Conservation (phyloP, 176 grass and related monocot species). For the Carex littledalei region DNA sequence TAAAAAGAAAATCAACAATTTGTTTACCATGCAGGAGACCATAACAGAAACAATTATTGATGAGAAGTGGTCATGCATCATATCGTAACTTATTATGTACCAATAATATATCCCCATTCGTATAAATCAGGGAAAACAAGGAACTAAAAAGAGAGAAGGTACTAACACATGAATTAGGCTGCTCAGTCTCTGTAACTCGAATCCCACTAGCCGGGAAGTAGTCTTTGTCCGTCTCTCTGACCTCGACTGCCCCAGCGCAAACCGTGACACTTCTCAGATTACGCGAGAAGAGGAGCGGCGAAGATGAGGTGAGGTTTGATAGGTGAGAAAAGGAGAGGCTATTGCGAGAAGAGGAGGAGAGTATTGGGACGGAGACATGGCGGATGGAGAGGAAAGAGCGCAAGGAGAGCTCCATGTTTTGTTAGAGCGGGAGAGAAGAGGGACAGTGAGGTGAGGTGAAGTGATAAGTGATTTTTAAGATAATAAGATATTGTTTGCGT, state of each 20-base stretch:
- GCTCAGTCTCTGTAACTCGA: constrained; percentile 39
- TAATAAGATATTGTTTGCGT: not conserved
- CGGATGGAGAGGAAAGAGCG: constrained; percentile 30
- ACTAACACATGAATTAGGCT: constrained; percentile 50
- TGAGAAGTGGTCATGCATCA: not conserved
- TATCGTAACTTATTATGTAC: not conserved
- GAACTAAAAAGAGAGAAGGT: not conserved
- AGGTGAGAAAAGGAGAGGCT: not conserved
- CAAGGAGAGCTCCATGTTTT: constrained; percentile 30
- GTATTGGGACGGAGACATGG: constrained; percentile 11
- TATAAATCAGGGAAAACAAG: not conserved
- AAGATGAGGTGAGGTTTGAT: constrained; percentile 4
- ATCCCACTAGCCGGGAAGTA: constrained; percentile 33
- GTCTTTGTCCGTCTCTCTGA: constrained; percentile 23
- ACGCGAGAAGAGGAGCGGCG: not conserved
- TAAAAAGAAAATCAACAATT: not conserved
- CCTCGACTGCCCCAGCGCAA: constrained; percentile 25
- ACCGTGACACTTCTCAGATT: constrained; percentile 10
- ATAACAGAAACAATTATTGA: not conserved
- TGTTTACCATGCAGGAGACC: not conserved
- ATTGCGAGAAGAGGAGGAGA: constrained; percentile 2
- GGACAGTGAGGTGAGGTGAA: not conserved
- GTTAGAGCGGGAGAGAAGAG: not conserved
- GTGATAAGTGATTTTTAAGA: not conserved
- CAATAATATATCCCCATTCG: not conserved